Evolutionary conservation across 768 basidiomycete genomes (phyloP).

Genomic region (Boletellus ananiceps): DNA sequence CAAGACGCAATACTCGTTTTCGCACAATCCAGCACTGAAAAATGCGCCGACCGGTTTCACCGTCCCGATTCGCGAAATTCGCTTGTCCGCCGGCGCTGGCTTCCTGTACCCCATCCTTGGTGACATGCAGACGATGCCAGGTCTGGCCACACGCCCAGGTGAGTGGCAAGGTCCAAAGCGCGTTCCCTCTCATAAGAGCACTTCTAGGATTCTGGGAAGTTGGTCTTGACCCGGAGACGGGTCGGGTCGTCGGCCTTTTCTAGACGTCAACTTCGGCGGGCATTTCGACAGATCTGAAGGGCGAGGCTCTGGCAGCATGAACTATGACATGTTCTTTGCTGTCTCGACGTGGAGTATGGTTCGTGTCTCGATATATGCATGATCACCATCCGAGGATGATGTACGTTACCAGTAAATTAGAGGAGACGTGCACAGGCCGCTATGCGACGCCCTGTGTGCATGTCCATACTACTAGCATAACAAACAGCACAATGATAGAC

Average conservation of each 20-base stretch:
- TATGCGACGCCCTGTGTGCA: background rate
- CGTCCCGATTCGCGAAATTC: conserved; percentile 83
- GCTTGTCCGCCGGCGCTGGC: conserved; percentile 88
- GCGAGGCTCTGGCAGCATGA: background rate
- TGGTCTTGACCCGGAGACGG: conserved; percentile 71
- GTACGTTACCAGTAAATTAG: background rate
- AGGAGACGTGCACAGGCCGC: background rate
- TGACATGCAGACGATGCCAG: conserved; percentile 99
- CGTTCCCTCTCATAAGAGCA: conserved; percentile 10
- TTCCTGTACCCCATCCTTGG: conserved; percentile 95
- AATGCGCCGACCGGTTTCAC: conserved; percentile 91
- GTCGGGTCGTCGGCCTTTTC: conserved; percentile 84
- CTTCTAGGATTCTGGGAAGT: conserved; percentile 83
- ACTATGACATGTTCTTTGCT: conserved; percentile 18
- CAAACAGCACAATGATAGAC: too few relatives aligned
- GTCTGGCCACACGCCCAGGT: conserved; percentile 89
- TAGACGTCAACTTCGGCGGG: conserved; percentile 29
- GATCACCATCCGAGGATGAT: background rate
- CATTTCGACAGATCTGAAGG: conserved; percentile 19
- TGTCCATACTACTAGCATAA: conserved; percentile 6
- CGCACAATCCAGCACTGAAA: conserved; percentile 88
- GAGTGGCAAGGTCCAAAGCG: conserved; percentile 11
- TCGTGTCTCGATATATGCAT: conserved; percentile 40
- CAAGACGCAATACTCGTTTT: conserved; percentile 97
- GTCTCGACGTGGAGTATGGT: conserved; percentile 37